Conservation (phyloP, 2,329 filamentous ascomycete genomes). For the Pseudogymnoascus sp. region DNA sequence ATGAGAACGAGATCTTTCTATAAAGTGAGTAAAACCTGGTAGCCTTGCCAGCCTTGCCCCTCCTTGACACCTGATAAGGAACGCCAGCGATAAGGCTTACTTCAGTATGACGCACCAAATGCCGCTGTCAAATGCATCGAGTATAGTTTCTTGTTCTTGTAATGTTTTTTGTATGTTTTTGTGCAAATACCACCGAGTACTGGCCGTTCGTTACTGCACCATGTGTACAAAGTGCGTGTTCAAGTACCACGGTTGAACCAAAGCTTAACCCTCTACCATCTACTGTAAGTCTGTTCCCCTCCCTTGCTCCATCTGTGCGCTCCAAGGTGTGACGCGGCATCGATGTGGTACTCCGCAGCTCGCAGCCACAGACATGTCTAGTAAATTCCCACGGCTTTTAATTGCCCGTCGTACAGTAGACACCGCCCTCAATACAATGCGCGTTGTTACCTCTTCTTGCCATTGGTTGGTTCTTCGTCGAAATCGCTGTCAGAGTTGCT, state of each 20-base stretch:
- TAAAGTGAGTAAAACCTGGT: background rate
- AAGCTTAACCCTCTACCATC: background rate
- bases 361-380: background rate
- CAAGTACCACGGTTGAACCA: background rate
- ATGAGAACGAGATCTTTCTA: background rate
- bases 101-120: constrained; percentile 6
- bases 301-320: background rate
- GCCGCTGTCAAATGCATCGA: constrained; percentile 5
- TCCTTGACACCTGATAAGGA: constrained; percentile 4
- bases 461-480: constrained; percentile 3
- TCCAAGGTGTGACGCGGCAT: constrained; percentile 1
- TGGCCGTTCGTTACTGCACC: background rate
- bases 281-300: background rate
- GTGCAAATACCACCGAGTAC: constrained; percentile 3
- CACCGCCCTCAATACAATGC: background rate
- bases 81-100: background rate
- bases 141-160: constrained; percentile 2
- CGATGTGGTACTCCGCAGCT: background rate
- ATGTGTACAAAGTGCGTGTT: background rate
- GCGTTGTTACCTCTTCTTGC: constrained; percentile 10
- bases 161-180: background rate
- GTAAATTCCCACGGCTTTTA: background rate
- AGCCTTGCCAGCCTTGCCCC: constrained; percentile 4
- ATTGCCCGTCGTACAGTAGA: background rate
- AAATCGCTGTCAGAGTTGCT: constrained; percentile 7